Conservation (phyloP, 441 rosid genomes). For the Croton setiger region DNA sequence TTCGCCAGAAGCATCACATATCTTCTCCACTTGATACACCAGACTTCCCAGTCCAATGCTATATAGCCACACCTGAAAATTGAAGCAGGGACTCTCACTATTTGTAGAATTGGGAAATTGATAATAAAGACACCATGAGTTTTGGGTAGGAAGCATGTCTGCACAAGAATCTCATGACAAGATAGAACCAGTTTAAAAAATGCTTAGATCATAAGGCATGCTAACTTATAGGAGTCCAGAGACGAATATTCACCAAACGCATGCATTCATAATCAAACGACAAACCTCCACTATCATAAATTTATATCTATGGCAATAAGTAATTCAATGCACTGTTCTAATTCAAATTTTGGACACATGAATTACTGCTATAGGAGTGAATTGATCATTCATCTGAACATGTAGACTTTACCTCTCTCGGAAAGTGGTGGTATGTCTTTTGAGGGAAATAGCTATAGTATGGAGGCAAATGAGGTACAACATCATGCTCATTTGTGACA, state of each 20-base stretch:
- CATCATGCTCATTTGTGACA: constrained; percentile 71
- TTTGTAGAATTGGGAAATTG: too few species aligned
- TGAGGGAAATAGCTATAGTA: constrained; percentile 68
- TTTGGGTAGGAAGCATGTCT: not conserved
- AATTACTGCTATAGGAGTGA: too few species aligned
- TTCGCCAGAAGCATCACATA: constrained; percentile 89
- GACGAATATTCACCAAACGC: not conserved
- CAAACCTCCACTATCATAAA: too few species aligned
- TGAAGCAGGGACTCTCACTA: too few species aligned
- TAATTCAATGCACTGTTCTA: not conserved
- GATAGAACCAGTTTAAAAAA: not conserved
- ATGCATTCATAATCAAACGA: too few species aligned
- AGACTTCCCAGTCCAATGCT: constrained; percentile 55
- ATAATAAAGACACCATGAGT: not conserved
- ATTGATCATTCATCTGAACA: constrained; percentile 1
- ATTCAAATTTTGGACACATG: not conserved
- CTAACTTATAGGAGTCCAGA: not conserved
- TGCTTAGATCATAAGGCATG: not conserved
- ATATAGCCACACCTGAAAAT: constrained; percentile 76
- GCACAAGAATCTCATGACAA: not conserved
- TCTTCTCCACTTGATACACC: constrained; percentile 54
- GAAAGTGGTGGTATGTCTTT: constrained; percentile 96
- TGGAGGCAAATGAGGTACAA: constrained; percentile 96
- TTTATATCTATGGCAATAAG: not conserved
- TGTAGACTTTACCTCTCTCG: constrained; percentile 66